Conservation (phyloP, 192 early-diverging fungal genomes). For the Dimargaris verticillata region DNA sequence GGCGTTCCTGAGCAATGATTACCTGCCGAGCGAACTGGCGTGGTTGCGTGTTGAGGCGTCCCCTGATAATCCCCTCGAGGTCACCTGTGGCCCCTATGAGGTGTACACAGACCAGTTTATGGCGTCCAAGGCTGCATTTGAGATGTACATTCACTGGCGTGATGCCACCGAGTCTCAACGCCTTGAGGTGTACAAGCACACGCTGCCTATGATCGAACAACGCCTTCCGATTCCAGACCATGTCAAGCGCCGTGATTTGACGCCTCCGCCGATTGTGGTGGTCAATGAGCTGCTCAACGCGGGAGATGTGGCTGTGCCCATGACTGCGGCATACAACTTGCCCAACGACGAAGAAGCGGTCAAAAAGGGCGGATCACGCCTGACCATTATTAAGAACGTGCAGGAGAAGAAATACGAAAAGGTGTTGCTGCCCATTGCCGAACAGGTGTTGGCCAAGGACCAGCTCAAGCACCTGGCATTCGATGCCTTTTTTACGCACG, state of each 20-base stretch:
- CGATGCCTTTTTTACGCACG: constrained; percentile 53
- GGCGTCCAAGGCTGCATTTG: constrained; percentile 46
- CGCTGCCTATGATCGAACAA: constrained; percentile 46
- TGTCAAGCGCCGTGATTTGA: constrained; percentile 42
- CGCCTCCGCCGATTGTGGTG: constrained; percentile 50
- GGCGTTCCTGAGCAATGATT: constrained; percentile 41
- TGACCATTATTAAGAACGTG: constrained; percentile 62
- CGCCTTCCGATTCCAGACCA: constrained; percentile 44
- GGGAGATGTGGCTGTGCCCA: constrained; percentile 54
- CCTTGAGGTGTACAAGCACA: constrained; percentile 44
- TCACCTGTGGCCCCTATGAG: constrained; percentile 56
- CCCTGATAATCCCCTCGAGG: constrained; percentile 36
- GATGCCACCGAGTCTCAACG: constrained; percentile 37
- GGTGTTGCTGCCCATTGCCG: constrained; percentile 45
- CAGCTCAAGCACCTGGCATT: constrained; percentile 39
- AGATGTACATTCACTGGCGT: constrained; percentile 47
- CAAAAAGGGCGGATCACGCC: constrained; percentile 43
- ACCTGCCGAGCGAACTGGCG: constrained; percentile 45
- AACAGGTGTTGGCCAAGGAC: constrained; percentile 27
- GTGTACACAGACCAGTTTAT: constrained; percentile 53
- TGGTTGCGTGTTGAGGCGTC: constrained; percentile 47
- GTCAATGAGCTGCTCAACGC: constrained; percentile 58
- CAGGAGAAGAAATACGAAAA: constrained; percentile 51
- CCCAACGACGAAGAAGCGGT: constrained; percentile 64
- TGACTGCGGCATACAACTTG: constrained; percentile 61